phyloP scores from a whole-genome alignment of 371 early-diverging fungal genomes.

The Phascolomyces articulosus region DNA sequence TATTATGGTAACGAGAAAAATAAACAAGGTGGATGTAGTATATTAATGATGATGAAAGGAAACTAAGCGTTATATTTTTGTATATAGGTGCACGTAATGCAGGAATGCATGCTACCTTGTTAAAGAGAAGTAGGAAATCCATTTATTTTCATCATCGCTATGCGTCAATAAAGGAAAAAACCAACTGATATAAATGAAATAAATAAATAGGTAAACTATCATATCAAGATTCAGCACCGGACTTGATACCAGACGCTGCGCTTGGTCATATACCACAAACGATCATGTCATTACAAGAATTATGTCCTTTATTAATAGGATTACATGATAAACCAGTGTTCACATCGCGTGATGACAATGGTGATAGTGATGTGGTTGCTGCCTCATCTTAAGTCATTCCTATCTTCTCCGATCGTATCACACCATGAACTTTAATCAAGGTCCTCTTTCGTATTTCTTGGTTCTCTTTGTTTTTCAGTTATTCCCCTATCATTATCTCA shows the following conservation, averaged over 20 bases:
- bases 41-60: background rate
- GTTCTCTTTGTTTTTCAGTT: too few species aligned
- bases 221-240: conserved; percentile 33
- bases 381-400: background rate
- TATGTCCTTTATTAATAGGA: conserved; percentile 17
- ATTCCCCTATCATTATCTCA: too few species aligned
- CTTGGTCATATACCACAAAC: conserved; percentile 20
- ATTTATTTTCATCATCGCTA: background rate
- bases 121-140: conserved; percentile 39
- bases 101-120: conserved; percentile 41
- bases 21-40: background rate
- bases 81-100: conserved; percentile 35
- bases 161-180: background rate
- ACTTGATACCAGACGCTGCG: conserved; percentile 3
- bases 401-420: background rate
- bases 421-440: too few species aligned
- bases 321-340: background rate
- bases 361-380: background rate
- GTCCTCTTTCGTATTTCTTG: background rate
- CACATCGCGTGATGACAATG: background rate
- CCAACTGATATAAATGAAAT: background rate
- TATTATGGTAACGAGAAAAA: conserved; percentile 11
- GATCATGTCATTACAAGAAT: conserved; percentile 32
- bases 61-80: background rate
- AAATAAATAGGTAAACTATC: conserved; percentile 26